Evolutionary conservation across 345 rosid species (phyloP), one percentile per base, ranked within the genome.

Genomic region (Murraya paniculata): DNA sequence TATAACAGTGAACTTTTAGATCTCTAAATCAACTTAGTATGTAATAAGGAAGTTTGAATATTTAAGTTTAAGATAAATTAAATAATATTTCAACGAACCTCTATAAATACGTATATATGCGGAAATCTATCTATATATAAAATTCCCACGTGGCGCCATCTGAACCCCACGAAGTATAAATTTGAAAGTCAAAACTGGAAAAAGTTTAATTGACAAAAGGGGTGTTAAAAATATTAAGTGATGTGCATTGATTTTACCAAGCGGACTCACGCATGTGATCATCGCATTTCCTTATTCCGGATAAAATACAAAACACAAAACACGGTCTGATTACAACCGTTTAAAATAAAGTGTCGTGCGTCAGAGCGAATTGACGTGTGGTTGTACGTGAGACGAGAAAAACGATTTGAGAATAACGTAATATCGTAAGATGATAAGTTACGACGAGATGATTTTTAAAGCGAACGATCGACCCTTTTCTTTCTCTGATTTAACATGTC

Each of bases 321-420:
- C 31, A 59, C 7, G 16, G 60, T 70, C 81, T 33, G 85, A 84
- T 85, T 76, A 71, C 78, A 80, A 77, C 86, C 85, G 75, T 84
- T 80, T 75, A 77, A 79, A 77, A 68, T 81, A 77, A 79, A 77
- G 64, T 81, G 82, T 79, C 78, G 70, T 73, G 80, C 85, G 91
- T 87, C 89, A 82, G 82, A n/a, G 39, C 1, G 82, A 85, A 80
- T 81, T 81, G 85, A 84, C 90, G 81, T 77, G 82, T 19, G 62
- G 79, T 25, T 75, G 45, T 28, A 19, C 72, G 5, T 1, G 0
- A 64, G 18, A 56, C 76, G 77, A 78, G 61, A 75, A 61, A 53
- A 69, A 2, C 21, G 59, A 16, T 25, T 41, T 35, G 35, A 45
- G n/a, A 75, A 22, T 18, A 9, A 0, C 2, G 9, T 9, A 7